Evolutionary conservation across 345 rosid genomes (phyloP).

Genomic region (Arabidopsis arenosa): DNA sequence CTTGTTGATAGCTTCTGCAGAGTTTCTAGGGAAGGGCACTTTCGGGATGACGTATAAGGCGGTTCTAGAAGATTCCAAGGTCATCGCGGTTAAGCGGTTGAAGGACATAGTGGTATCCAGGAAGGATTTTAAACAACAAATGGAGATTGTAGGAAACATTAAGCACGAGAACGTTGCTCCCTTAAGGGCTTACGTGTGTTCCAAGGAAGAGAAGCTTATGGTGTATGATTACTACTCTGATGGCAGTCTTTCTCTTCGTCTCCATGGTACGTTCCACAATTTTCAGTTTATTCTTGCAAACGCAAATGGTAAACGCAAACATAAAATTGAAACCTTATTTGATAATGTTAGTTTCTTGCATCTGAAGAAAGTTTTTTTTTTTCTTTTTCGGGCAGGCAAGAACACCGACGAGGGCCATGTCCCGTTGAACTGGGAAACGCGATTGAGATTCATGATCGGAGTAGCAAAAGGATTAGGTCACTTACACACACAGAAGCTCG

Average conservation of each 20-base stretch:
- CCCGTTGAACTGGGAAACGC: conserved; percentile 70
- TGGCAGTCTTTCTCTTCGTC: conserved; percentile 68
- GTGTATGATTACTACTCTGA: conserved; percentile 71
- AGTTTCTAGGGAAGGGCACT: conserved; percentile 91
- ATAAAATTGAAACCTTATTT: background rate
- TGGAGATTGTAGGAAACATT: conserved; percentile 78
- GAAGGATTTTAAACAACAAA: conserved; percentile 88
- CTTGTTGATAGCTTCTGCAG: conserved; percentile 88
- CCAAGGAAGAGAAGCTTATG: conserved; percentile 94
- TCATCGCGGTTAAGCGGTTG: conserved; percentile 85
- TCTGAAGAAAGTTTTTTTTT: conserved; percentile 6
- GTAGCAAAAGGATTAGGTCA: conserved; percentile 80
- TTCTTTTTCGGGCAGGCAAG: conserved; percentile 55
- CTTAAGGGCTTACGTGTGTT: conserved; percentile 80
- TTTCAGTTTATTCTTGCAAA: background rate
- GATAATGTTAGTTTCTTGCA: conserved; percentile 21
- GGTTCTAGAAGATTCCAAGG: conserved; percentile 71
- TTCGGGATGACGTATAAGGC: conserved; percentile 90
- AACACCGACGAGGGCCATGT: conserved; percentile 47
- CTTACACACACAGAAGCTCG: conserved; percentile 70
- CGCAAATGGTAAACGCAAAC: background rate
- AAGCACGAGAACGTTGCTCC: conserved; percentile 81
- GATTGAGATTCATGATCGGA: conserved; percentile 72
- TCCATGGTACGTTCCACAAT: conserved; percentile 63
- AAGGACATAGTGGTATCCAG: conserved; percentile 68